Evolutionary conservation across 495 filamentous ascomycete species (phyloP), one percentile per base, ranked within the genome.

Genomic region (Podospora pseudopauciseta): DNA sequence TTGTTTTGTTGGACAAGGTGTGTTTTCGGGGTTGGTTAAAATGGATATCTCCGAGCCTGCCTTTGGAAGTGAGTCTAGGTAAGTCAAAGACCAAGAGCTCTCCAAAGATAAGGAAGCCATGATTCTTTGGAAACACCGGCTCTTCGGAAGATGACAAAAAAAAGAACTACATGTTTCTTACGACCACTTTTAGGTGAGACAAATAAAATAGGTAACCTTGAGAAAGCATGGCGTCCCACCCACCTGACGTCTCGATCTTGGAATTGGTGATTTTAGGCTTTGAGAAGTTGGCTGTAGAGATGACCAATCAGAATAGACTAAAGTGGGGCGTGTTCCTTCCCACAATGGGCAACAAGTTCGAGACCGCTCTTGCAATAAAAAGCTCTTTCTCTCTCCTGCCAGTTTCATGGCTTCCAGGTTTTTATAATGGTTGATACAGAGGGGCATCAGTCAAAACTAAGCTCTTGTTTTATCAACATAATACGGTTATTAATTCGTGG

Each of bases 211-310:
- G 18, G 61, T 39, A 49, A 19, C 30, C 61, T 64, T 66, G 19
- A 30, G 49, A 23, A 9, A 13, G 11, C 30, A 16, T 57, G 16
- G 64, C 44, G 64, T 63, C 32, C 58, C 66, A 68, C 27, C 32
- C 28, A 9, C 56, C 66, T 62, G 61, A n/a, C 61, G 26, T 63
- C 39, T 11, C 39, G 39, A 49, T 49, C 39, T 49, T 49, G 61
- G 30, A 16, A 19, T 61, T 63, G n/a, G 61, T 63, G 61, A 65
- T 65, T 67, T 65, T 67, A 67, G 65, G 65, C 69, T 65, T 30
- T 63, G 67, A 65, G 55, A 49, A 71, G 65, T 65, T 71, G 62
- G 20, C 23, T 20, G 32, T 27, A 20, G 13, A 54, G 6, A 7
- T 5, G 23, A 11, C 69, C 65, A 71, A 68, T 68, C 53, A 30